Base-by-base conservation (phyloP, 257 asterid species). In the Plantago ovata region DNA sequence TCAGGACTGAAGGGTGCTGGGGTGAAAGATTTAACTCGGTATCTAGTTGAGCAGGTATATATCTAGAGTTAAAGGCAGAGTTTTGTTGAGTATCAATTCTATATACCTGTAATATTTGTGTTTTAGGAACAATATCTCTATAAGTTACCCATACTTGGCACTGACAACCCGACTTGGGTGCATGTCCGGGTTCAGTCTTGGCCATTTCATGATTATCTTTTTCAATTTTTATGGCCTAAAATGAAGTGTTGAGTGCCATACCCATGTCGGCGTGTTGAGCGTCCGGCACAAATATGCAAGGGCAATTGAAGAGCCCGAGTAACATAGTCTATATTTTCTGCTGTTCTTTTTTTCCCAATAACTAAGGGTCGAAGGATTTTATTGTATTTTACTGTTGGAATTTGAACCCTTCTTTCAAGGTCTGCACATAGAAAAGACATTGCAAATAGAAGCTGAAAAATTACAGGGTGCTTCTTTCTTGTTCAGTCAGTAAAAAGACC, bases 1-100 rank as follows among this genome's bases (percentile, higher is more conserved):
- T 92, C 98, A 1, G 98, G 96, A 67, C 74, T 84, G 71, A 88
- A 92, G 84, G 98, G 95, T 38, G 80, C 88, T 39, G 97, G 98
- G 32, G 82, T 92, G 72, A 85, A 75, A 67, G 89, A 92, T 62
- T 83, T 92, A 55, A 70, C 80, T 54, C 77, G 64, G 52, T 88
- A 92, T 79, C 76, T 88, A 73, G 66, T 56, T 69, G 88, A 86
- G 53, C 88, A 85, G 95, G 97, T 77, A 67, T 55, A 59, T 51
- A 43, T 64, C 38, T 44, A 58, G 44, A 41, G 21, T 24, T 49
- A 49, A 20, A 49, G 23, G 23, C 54, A 19, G 5, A 8, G 3
- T 47, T 16, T 47, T 22, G 3, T 47, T 14, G 53, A 22, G 3
- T 50, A 22, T 50, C 7, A 28, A 32, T 19, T 3, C 28, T 2